Evolutionary conservation across 1,139 yeast genomes (phyloP), one percentile per base, ranked within the genome.

Genomic region (Blastobotrys elegans): DNA sequence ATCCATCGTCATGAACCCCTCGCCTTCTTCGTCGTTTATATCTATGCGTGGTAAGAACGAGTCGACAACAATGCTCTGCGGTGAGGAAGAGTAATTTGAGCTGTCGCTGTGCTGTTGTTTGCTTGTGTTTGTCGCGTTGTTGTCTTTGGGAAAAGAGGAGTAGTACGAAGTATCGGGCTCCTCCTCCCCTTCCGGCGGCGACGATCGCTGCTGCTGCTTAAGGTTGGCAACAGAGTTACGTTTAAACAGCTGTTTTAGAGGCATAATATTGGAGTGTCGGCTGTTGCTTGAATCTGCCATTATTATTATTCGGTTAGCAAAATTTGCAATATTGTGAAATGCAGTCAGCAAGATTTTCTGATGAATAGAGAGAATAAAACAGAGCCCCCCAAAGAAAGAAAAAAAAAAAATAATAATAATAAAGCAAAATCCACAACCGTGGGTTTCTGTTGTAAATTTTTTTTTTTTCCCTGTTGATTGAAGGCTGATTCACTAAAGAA

Each of bases 21-120:
- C 16, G 21, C 17, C 30, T 17, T 34, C 16, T 24, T 43, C 46
- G 20, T 41, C 31, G 40, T 43, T 30, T 21, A 43, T 29, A 16
- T 43, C 46, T 20, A 43, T 43, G 18, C 37, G 37, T 11, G 46
- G 46, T 24, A 43, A 24, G 30, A 43, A 43, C 34, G 46, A 43
- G 21, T 43, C 40, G 10, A 17, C 46, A 16, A 17, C 46, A n/a
- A 37, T 27, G 17, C 34, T 24, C 8, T 43, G 46, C 18, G 40
- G 38, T 13, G 46, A 43, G 11, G 40, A 34, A 11, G 46, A 43
- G 20, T 24, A 43, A 35, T 35, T 36, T n/a, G 40, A 34, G 11
- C 13, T 2, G 38, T 34, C 21, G 21, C 17, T 21, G 18, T 26
- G 16, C 13, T 41, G 39, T 33, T 35, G 46, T 36, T 30, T 2